Evolutionary conservation across 176 grass and related monocot genomes (phyloP).

Genomic region (Oryza longistaminata): DNA sequence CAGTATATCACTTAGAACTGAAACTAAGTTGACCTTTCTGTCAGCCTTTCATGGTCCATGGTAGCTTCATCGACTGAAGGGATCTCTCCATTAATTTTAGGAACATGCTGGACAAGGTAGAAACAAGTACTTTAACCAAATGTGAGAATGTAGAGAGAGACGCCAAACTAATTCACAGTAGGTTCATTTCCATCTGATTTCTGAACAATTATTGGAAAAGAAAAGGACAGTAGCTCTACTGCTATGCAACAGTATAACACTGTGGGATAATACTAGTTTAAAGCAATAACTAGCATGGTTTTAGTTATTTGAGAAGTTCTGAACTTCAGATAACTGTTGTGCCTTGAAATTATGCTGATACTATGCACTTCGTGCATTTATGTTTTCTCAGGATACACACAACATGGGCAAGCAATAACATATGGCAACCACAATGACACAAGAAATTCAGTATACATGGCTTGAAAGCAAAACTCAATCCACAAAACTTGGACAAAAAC

Average conservation of each 20-base stretch:
- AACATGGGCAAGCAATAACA: not conserved
- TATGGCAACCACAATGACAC: not conserved
- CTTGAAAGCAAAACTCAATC: constrained; percentile 6
- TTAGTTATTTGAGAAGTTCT: not conserved
- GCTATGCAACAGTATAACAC: not conserved
- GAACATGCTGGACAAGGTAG: constrained; percentile 80
- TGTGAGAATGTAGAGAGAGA: constrained; percentile 29
- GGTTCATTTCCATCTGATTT: constrained; percentile 34
- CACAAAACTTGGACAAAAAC: not conserved
- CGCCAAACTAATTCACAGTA: constrained; percentile 2
- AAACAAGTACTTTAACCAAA: constrained; percentile 38
- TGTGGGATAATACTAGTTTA: not conserved
- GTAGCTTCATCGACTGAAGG: constrained; percentile 90
- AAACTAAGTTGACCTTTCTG: constrained; percentile 61
- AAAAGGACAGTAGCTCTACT: not conserved
- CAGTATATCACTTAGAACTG: constrained; percentile 10
- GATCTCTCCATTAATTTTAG: constrained; percentile 97
- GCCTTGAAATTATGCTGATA: constrained; percentile 1
- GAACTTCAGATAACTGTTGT: not conserved
- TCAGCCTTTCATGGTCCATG: constrained; percentile 92
- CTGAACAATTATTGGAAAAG: constrained; percentile 7
- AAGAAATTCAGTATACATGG: not conserved
- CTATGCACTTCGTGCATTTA: not conserved
- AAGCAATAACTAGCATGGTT: not conserved
- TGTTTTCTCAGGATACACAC: not conserved